phyloP scores from a whole-genome alignment of 1,139 yeast genomes.

The Pichia cactophila region DNA sequence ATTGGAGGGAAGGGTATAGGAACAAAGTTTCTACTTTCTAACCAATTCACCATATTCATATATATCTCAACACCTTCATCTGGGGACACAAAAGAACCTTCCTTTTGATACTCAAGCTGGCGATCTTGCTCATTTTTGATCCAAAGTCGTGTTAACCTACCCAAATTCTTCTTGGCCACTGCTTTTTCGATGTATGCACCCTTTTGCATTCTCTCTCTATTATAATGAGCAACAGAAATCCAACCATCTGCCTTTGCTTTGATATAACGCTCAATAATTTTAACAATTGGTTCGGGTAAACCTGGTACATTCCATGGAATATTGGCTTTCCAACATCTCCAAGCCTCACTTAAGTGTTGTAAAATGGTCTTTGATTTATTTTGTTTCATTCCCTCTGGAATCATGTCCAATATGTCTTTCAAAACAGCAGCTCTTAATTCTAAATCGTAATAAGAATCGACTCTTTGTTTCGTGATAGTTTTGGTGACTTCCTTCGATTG shows the following conservation, averaged over 20 bases:
- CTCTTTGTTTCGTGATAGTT: constrained; percentile 90
- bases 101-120: constrained; percentile 69
- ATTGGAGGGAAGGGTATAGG: constrained; percentile 94
- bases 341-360: constrained; percentile 94
- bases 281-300: constrained; percentile 81
- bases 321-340: constrained; percentile 99
- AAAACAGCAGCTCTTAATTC: constrained; percentile 91
- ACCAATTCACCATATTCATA: constrained; percentile 86
- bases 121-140: constrained; percentile 86
- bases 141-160: constrained; percentile 88
- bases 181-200: constrained; percentile 94
- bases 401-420: constrained; percentile 94
- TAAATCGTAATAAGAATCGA: constrained; percentile 89
- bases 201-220: constrained; percentile 77
- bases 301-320: constrained; percentile 99
- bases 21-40: constrained; percentile 75
- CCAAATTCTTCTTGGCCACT: constrained; percentile 86
- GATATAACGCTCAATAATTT: constrained; percentile 79
- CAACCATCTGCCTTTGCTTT: constrained; percentile 97
- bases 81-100: constrained; percentile 83
- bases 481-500: constrained; percentile 87
- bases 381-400: constrained; percentile 89
- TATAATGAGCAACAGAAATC: constrained; percentile 89
- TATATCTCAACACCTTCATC: constrained; percentile 84
- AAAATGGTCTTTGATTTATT: constrained; percentile 79